A percentile compares a stretch with the other conserved stretches of the same genome.
phyloP scores from a whole-genome alignment of 139 green algal species.

The Ettlia oleoabundans region DNA sequence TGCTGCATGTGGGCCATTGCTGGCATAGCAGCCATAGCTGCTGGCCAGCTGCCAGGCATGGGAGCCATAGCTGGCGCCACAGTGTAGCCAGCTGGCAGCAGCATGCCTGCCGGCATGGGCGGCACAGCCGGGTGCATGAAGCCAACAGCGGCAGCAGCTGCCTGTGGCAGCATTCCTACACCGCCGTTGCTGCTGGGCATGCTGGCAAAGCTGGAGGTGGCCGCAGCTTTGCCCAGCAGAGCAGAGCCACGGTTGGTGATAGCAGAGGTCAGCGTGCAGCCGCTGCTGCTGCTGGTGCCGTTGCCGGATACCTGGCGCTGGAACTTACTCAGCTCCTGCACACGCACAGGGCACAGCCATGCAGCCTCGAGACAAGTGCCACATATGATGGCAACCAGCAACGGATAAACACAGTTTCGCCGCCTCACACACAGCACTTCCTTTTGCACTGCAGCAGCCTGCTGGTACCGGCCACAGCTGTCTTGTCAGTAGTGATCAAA shows the following conservation, averaged over 20 bases:
- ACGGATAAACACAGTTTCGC: no score
- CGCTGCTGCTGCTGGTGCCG: slow-evolving; percentile 19
- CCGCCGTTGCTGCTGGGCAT: neutral
- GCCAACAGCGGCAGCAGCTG: neutral
- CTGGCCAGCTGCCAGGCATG: neutral
- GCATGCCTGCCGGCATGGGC: neutral
- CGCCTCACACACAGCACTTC: no score
- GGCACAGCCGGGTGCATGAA: neutral
- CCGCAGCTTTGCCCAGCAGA: neutral
- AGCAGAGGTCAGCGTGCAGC: neutral
- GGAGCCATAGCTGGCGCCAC: slow-evolving; percentile 4
- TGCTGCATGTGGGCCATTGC: neutral
- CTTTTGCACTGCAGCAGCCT: no score
- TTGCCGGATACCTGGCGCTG: neutral
- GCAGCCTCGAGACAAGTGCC: no score
- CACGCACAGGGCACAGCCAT: no score
- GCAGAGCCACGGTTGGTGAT: neutral
- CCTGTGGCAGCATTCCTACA: neutral
- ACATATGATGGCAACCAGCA: no score
- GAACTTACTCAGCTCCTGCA: slow-evolving; percentile 1
- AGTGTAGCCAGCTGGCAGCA: neutral
- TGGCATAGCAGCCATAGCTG: neutral
- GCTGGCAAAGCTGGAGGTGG: neutral
- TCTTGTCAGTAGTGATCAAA: neutral
- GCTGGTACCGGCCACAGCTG: no score